Conservation (phyloP, 163 green algal genomes). For the Chlamydomonas reinhardtii region DNA sequence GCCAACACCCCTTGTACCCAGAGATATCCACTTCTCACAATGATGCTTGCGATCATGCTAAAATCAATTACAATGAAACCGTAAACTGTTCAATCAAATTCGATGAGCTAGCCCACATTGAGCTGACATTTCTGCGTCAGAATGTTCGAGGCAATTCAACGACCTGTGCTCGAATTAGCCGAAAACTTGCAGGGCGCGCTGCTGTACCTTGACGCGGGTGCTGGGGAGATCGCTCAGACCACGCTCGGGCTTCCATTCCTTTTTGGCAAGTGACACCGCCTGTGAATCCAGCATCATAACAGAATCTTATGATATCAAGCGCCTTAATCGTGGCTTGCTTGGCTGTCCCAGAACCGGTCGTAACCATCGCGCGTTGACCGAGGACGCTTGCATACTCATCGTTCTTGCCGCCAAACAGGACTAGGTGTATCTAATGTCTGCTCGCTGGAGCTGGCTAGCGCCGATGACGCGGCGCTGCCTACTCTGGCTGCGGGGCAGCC, state of each 20-base stretch:
- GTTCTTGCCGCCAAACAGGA: constrained; percentile 24
- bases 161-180: constrained; percentile 55
- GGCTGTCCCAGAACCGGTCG: not conserved
- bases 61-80: too few relatives aligned
- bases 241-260: constrained; percentile 62
- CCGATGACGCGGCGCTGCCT: constrained; percentile 55
- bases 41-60: too few relatives aligned
- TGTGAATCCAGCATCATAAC: not conserved
- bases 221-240: constrained; percentile 60
- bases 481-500: not conserved
- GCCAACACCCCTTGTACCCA: too few relatives aligned
- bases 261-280: constrained; percentile 47
- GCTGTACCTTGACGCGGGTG: constrained; percentile 66
- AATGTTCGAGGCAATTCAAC: constrained; percentile 51
- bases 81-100: too few relatives aligned
- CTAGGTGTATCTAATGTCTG: constrained; percentile 65
- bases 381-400: too few relatives aligned
- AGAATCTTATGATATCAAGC: not conserved
- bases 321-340: not conserved
- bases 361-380: not conserved
- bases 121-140: not conserved
- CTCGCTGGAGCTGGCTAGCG: constrained; percentile 52
- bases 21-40: too few relatives aligned
- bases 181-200: constrained; percentile 51
- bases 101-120: too few relatives aligned